Conservation (phyloP, 192 early-diverging fungal genomes). For the Coemansia sp. region DNA sequence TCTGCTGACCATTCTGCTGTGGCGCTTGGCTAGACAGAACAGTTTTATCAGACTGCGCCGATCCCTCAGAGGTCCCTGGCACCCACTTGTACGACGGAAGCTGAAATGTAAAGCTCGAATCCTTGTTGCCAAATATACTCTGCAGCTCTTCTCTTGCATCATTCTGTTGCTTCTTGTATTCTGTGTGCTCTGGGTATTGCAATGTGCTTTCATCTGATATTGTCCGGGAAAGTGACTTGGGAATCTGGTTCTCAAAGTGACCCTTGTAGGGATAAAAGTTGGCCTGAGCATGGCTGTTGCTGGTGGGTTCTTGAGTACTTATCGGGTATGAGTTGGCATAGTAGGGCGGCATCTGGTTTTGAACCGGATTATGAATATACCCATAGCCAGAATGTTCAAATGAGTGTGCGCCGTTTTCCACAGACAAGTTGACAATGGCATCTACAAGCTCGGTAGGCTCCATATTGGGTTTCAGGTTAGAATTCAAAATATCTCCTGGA, state of each 20-base stretch:
- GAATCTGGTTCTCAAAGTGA: background rate
- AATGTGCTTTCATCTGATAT: background rate
- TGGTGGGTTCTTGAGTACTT: background rate
- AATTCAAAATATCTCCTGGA: too few relatives aligned
- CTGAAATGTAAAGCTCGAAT: slow-evolving; percentile 20
- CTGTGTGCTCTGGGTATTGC: background rate
- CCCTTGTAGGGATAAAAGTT: background rate
- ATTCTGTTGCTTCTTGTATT: background rate
- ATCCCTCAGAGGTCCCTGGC: too few relatives aligned
- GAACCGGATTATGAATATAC: background rate
- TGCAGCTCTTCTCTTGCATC: slow-evolving; percentile 3
- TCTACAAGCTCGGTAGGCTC: slow-evolving; percentile 31
- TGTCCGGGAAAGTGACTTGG: background rate
- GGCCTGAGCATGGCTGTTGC: too few relatives aligned
- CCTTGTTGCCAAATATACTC: slow-evolving; percentile 10
- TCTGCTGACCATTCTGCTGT: background rate
- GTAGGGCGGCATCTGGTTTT: background rate
- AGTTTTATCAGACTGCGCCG: too few relatives aligned
- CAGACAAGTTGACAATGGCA: slow-evolving; percentile 39
- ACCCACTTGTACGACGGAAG: slow-evolving; percentile 16
- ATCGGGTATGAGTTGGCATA: background rate
- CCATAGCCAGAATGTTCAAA: background rate
- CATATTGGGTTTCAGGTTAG: too few relatives aligned
- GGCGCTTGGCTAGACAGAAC: too few relatives aligned
- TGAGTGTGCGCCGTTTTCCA: slow-evolving; percentile 8